phyloP scores from a whole-genome alignment of 2,329 filamentous ascomycete species.

The Albophoma yamanashiensis region DNA sequence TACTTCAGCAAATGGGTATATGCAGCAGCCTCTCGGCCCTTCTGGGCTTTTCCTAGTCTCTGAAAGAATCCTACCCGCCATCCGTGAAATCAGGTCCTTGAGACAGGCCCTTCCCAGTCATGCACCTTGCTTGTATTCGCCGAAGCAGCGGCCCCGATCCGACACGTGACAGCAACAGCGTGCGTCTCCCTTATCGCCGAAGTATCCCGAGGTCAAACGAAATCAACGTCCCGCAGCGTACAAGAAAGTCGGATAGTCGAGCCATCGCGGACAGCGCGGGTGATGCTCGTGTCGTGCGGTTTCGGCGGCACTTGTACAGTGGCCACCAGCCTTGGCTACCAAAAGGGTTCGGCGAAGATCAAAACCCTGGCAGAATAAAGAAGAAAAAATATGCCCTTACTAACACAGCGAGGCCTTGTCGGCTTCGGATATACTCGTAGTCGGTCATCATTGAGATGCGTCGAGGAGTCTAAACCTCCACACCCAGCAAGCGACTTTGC shows the following conservation, averaged over 20 bases:
- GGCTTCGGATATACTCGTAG: neutral
- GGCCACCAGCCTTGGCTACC: neutral
- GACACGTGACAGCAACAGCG: neutral
- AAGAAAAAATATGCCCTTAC: constrained; percentile 3
- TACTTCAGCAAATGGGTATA: constrained; percentile 20
- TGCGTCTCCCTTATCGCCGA: neutral
- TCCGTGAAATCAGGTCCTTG: neutral
- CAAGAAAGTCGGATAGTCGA: neutral
- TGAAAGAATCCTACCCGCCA: neutral
- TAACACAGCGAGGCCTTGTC: constrained; percentile 8
- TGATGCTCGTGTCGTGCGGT: neutral
- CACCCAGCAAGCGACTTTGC: neutral
- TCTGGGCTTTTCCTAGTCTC: neutral
- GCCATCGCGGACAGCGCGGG: neutral
- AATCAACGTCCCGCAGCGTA: neutral
- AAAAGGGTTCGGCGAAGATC: neutral
- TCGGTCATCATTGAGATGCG: neutral
- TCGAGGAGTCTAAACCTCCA: too few relatives aligned
- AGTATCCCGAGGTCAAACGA: neutral
- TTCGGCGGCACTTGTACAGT: constrained; percentile 6
- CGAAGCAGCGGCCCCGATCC: neutral
- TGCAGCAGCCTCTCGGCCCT: constrained; percentile 10
- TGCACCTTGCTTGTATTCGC: neutral
- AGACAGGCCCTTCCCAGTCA: neutral
- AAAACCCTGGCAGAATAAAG: neutral